Evolutionary conservation across 73 alveolate genomes (phyloP), one percentile per base, ranked within the genome.

Genomic region (Uronychia setigera): DNA sequence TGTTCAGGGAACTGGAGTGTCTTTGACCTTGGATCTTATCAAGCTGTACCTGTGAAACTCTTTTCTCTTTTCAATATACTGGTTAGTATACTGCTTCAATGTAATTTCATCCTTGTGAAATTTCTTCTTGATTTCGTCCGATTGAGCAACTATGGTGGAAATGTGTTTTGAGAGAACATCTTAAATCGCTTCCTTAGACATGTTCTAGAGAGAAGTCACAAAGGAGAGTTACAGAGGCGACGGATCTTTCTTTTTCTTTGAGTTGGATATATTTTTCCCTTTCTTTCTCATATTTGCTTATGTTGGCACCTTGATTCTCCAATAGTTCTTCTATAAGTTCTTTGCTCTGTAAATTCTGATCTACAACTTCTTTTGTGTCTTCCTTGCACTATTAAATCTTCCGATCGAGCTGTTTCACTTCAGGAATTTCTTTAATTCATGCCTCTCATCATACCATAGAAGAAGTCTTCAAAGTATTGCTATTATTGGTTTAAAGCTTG

Each of bases 381-480:
- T 57, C 11, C 74, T 14, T 26, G 79, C 79, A 1, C 19, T 67
- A 13, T 9, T n/a, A 1, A n/a, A n/a, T n/a, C n/a, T n/a, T n/a
- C n/a, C n/a, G n/a, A n/a, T n/a, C 31, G 32, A 13, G 28, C 79
- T 67, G 19, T n/a, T 9, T 32, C 11, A 26, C 79, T 67, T 67
- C 19, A n/a, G 28, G 19, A 29, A 1, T 67, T 32, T 14, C 19
- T 32, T 67, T 67, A 26, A 67, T 13, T 14, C 28, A 26, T 67
- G 28, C 34, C 79, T 1, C 31, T 14, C 28, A 1, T 14, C 5
- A 67, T n/a, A n/a, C 28, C 79, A 67, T 67, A 26, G 31, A 67
- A 67, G 79, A 67, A 67, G 28, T 67, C 79, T 26, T 67, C 79
- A 67, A 67, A 67, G 31, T 26, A 67, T 67, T 14, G 13, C 5